Percentiles rank a stretch among this genome's conserved stretches.
phyloP scores from a whole-genome alignment of 345 rosid species.

The Microthlaspi erraticum region DNA sequence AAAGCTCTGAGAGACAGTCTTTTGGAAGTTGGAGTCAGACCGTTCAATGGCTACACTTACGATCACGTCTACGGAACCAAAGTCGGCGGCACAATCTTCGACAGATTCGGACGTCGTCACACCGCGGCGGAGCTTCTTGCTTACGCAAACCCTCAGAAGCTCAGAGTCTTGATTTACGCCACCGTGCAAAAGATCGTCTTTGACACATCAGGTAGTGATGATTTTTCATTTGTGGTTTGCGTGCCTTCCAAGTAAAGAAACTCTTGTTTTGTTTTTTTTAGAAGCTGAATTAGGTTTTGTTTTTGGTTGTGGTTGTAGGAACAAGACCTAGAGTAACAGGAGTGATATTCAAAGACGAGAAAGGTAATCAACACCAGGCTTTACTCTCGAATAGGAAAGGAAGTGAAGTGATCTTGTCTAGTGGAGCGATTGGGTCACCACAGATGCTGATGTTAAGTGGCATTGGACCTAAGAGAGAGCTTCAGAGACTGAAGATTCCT shows the following conservation, averaged over 20 bases:
- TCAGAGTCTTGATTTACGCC: slow-evolving; percentile 77
- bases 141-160: slow-evolving; percentile 66
- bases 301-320: slow-evolving; percentile 46
- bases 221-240: neutral
- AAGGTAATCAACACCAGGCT: slow-evolving; percentile 72
- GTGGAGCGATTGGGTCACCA: slow-evolving; percentile 93
- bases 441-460: slow-evolving; percentile 92
- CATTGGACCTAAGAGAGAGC: slow-evolving; percentile 76
- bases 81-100: slow-evolving; percentile 92
- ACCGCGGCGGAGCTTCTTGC: slow-evolving; percentile 95
- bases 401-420: slow-evolving; percentile 81
- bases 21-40: slow-evolving; percentile 77
- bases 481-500: slow-evolving; percentile 66
- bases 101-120: slow-evolving; percentile 86
- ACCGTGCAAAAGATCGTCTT: slow-evolving; percentile 78
- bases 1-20: slow-evolving; percentile 73
- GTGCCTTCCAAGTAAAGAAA: slow-evolving; percentile 13
- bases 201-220: slow-evolving; percentile 58
- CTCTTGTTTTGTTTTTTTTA: neutral
- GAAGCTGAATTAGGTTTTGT: neutral
- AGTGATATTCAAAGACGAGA: slow-evolving; percentile 84
- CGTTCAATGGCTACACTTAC: slow-evolving; percentile 90
- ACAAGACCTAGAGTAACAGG: slow-evolving; percentile 75
- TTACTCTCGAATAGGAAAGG: slow-evolving; percentile 51
- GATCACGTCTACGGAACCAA: slow-evolving; percentile 93